Evolutionary conservation across 345 rosid genomes (phyloP), one percentile per base, ranked within the genome.

Genomic region (Gossypium ekmanianum): DNA sequence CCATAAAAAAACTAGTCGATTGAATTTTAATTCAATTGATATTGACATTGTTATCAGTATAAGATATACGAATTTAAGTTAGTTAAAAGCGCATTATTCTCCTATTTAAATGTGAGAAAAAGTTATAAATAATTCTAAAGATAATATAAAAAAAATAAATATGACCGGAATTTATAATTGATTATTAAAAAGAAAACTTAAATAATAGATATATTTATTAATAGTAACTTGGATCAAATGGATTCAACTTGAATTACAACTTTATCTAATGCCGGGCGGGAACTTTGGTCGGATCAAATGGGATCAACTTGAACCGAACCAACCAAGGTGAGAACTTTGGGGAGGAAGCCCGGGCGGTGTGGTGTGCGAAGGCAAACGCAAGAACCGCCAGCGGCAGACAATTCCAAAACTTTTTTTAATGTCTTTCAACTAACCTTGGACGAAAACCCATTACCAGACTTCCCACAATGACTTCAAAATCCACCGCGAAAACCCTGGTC

Each of bases 401-500:
- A 18, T 18, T 56, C 24, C 26, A 56, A n/a, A 18, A 56, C 7
- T 12, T 5, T 26, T 27, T 22, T 12, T 13, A 13, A 16, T 11
- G 2, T 10, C 16, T 55, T 18, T 12, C 41, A 59, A 59, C 64
- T 5, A 24, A 57, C 7, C 34, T 59, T 34, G 7, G 17, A 27
- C 7, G 16, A 29, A 47, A 58, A 26, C 50, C 74, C 9, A 17
- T 43, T 16, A 17, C 58, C 45, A 0, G 27, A 20, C 75, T 0
- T 3, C 13, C 58, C 13, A 16, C 10, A 29, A 59, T 59, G 63
- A 11, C 74, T 71, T 61, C 80, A 69, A 50, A 13, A 50, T 50
- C 58, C 58, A 8, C 0, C 27, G 16, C 90, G 8, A 81, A 81
- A 79, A 27, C 75, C 52, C 59, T 81, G 45, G 77, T 88, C 69